Conservation (phyloP, 176 grass and related monocot genomes). For the Areca catechu region DNA sequence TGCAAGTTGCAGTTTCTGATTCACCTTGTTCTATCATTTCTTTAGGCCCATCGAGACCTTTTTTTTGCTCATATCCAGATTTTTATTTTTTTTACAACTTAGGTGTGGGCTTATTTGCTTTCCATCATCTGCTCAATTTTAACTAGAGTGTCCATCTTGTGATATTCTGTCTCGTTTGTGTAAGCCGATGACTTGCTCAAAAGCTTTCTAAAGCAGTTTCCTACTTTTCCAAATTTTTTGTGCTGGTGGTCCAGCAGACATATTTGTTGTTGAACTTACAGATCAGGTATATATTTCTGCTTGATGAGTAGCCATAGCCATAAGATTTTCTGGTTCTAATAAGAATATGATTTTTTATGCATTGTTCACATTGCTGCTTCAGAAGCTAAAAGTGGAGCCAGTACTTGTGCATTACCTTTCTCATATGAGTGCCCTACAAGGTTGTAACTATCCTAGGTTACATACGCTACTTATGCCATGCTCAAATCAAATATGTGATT, state of each 20-base stretch:
- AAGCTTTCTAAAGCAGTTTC: slow-evolving; percentile 64
- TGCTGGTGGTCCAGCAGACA: slow-evolving; percentile 76
- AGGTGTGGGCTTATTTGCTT: slow-evolving; percentile 22
- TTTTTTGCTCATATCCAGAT: slow-evolving; percentile 79
- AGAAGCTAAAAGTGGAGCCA: slow-evolving; percentile 93
- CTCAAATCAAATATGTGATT: no score
- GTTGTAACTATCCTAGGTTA: slow-evolving; percentile 18
- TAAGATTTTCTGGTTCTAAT: no score
- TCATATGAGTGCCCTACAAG: slow-evolving; percentile 54
- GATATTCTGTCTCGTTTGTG: slow-evolving; percentile 9
- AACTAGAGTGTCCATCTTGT: not conserved
- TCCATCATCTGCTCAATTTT: no score
- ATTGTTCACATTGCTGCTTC: slow-evolving; percentile 47
- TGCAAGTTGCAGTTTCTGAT: not conserved
- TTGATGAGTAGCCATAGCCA: slow-evolving; percentile 2
- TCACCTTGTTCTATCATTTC: not conserved
- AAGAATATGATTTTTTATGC: not conserved
- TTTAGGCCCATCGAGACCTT: slow-evolving; percentile 61
- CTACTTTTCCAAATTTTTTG: slow-evolving; percentile 63
- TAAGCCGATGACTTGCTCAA: slow-evolving; percentile 47
- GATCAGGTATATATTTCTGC: slow-evolving; percentile 45
- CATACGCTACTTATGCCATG: no score
- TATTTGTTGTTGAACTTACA: slow-evolving; percentile 87
- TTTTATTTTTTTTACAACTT: slow-evolving; percentile 59
- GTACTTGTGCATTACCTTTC: slow-evolving; percentile 79